phyloP scores from a whole-genome alignment of 2,329 filamentous ascomycete genomes.

The Ascochyta clinopodiicola region DNA sequence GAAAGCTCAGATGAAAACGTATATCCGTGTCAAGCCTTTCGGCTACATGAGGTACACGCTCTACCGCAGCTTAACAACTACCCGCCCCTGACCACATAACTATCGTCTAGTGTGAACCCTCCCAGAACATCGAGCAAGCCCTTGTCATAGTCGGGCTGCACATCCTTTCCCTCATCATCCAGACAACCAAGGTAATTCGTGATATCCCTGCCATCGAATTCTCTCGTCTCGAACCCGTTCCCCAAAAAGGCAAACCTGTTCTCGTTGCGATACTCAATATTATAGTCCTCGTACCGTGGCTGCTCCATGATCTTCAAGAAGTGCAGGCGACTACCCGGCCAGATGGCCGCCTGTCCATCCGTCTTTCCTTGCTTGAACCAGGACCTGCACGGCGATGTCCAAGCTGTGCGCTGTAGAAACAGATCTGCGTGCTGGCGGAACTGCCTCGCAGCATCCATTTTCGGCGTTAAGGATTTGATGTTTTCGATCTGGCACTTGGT shows the following conservation, averaged over 20 bases:
- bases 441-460: slow-evolving; percentile 13
- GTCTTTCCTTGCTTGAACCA: slow-evolving; percentile 35
- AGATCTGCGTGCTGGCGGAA: slow-evolving; percentile 34
- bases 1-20: too few species aligned
- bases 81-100: slow-evolving; percentile 32
- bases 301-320: slow-evolving; percentile 32
- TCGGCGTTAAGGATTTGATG: slow-evolving; percentile 31
- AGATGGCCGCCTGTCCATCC: slow-evolving; percentile 32
- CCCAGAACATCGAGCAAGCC: slow-evolving; percentile 49
- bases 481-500: slow-evolving; percentile 33
- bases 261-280: slow-evolving; percentile 26
- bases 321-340: slow-evolving; percentile 31
- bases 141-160: slow-evolving; percentile 52
- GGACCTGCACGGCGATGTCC: slow-evolving; percentile 30
- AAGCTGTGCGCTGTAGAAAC: slow-evolving; percentile 33
- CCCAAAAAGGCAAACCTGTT: slow-evolving; percentile 36
- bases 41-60: too few species aligned
- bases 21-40: too few species aligned
- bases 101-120: slow-evolving; percentile 39
- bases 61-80: background rate
- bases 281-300: slow-evolving; percentile 31
- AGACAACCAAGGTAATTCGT: slow-evolving; percentile 54
- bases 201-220: slow-evolving; percentile 56
- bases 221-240: slow-evolving; percentile 51
- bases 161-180: slow-evolving; percentile 47